A percentile compares a stretch with the other conserved stretches of the same genome.
Conservation (phyloP, 257 asterid species). For the Hygrophila difformis region DNA sequence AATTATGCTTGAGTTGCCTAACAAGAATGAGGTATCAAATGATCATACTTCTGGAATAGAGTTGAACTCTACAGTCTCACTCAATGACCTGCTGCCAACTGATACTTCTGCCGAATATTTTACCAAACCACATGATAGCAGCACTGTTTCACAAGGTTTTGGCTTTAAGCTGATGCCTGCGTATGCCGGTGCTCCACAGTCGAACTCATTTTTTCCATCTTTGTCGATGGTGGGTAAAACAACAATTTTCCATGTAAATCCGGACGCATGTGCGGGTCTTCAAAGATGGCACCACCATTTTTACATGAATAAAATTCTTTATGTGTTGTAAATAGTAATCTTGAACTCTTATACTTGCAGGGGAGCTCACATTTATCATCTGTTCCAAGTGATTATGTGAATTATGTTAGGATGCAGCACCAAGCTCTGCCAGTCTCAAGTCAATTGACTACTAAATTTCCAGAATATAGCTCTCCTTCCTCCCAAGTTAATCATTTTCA, state of each 20-base stretch:
- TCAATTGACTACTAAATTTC: conserved; percentile 21
- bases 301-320: conserved; percentile 1
- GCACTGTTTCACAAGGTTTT: conserved; percentile 25
- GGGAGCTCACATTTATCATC: conserved; percentile 24
- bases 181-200: conserved; percentile 22
- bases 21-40: conserved; percentile 21
- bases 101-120: conserved; percentile 18
- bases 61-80: conserved; percentile 18
- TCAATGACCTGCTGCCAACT: conserved; percentile 17
- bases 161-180: conserved; percentile 23
- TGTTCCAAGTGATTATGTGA: conserved; percentile 20
- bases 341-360: conserved; percentile 26
- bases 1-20: conserved; percentile 18
- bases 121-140: conserved; percentile 14
- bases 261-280: conserved; percentile 5
- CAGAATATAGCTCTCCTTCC: conserved; percentile 14
- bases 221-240: conserved; percentile 22
- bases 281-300: neutral
- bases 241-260: conserved; percentile 7
- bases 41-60: conserved; percentile 18
- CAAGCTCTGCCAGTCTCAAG: conserved; percentile 15
- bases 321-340: neutral
- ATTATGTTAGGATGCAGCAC: conserved; percentile 19
- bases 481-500: conserved; percentile 20
- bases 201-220: conserved; percentile 22